Evolutionary conservation across 768 basidiomycete species (phyloP).

Genomic region (Hericium rajendrae): DNA sequence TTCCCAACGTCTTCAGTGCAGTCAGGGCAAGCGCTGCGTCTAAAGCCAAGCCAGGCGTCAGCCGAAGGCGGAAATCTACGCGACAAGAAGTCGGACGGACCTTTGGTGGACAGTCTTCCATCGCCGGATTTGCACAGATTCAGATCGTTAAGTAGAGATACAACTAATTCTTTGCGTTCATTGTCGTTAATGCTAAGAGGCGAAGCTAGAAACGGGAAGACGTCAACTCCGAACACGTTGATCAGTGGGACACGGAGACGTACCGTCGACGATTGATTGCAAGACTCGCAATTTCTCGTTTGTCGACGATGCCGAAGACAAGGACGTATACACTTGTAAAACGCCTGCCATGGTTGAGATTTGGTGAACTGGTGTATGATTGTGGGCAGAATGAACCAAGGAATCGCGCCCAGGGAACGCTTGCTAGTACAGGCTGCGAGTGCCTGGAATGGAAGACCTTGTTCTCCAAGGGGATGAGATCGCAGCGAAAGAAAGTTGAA

Average conservation of each 20-base stretch:
- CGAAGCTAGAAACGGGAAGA: constrained; percentile 25
- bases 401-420: too few relatives aligned
- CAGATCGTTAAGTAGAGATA: constrained; percentile 47
- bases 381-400: too few relatives aligned
- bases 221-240: neutral
- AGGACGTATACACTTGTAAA: constrained; percentile 35
- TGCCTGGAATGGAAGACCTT: too few relatives aligned
- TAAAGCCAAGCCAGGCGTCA: constrained; percentile 20
- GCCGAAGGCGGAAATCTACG: neutral
- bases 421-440: too few relatives aligned
- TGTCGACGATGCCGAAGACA: constrained; percentile 8
- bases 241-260: constrained; percentile 11
- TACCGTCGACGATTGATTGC: constrained; percentile 42
- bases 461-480: too few relatives aligned
- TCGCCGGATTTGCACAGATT: constrained; percentile 22
- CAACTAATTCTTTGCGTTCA: constrained; percentile 46
- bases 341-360: constrained; percentile 33
- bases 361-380: too few relatives aligned
- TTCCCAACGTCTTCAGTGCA: constrained; percentile 68
- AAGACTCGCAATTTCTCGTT: constrained; percentile 37
- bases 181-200: constrained; percentile 37
- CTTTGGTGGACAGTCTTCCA: constrained; percentile 43
- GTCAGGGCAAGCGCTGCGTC: constrained; percentile 60
- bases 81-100: constrained; percentile 27
- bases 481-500: too few relatives aligned